Evolutionary conservation across 805 yeast genomes (phyloP).

Genomic region (Teunomyces aglyptinius): DNA sequence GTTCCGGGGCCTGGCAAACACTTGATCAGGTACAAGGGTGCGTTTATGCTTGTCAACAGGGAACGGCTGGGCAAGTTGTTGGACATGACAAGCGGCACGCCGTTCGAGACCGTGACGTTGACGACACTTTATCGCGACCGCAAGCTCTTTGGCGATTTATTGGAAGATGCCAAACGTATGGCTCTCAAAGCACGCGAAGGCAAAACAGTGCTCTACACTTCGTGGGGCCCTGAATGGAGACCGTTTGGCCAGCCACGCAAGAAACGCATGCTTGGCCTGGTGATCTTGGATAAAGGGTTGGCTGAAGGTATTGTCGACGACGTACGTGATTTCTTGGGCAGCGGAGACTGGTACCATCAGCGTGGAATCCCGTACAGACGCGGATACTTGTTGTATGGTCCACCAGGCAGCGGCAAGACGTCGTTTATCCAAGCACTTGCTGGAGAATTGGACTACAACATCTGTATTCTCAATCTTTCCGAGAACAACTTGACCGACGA

Average conservation of each 20-base stretch:
- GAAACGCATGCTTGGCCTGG: slow-evolving; percentile 81
- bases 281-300: slow-evolving; percentile 75
- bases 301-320: slow-evolving; percentile 66
- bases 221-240: slow-evolving; percentile 99
- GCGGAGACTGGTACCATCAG: slow-evolving; percentile 90
- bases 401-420: slow-evolving; percentile 97
- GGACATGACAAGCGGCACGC: slow-evolving; percentile 87
- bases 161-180: slow-evolving; percentile 79
- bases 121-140: slow-evolving; percentile 88
- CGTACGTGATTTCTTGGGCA: slow-evolving; percentile 71
- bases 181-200: slow-evolving; percentile 87
- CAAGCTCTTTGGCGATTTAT: slow-evolving; percentile 60
- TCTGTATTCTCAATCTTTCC: slow-evolving; percentile 86
- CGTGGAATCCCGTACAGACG: slow-evolving; percentile 97
- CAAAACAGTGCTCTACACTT: slow-evolving; percentile 87
- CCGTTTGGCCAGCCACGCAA: slow-evolving; percentile 95
- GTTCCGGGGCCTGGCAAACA: slow-evolving; percentile 99
- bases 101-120: slow-evolving; percentile 92
- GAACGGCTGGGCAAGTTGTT: slow-evolving; percentile 87
- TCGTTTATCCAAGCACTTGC: slow-evolving; percentile 95
- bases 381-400: slow-evolving; percentile 92
- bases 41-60: slow-evolving; percentile 82
- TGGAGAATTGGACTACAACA: slow-evolving; percentile 92
- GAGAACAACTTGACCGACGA: slow-evolving; percentile 94
- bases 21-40: slow-evolving; percentile 78